Evolutionary conservation across 192 early-diverging fungal genomes (phyloP), one percentile per base, ranked within the genome.

Genomic region (Piromyces sp.): DNA sequence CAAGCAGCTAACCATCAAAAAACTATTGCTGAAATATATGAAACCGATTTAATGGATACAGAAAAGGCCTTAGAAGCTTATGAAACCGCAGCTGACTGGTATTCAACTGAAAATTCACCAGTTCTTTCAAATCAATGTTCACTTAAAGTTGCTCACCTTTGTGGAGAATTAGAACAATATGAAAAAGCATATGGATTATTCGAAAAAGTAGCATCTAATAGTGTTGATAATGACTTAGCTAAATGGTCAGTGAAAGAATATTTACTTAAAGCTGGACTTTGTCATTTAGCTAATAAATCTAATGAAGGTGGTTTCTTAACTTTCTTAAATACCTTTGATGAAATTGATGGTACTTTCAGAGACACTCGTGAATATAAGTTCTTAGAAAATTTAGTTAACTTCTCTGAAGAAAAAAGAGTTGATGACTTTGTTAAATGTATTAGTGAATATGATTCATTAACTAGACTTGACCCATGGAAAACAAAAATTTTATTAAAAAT

Each of bases 161-260:
- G 96, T 14, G 98, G 93, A 0, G 92, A 95, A 84, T 85, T 98
- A 30, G 95, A 93, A 79, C 89, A 93, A 84, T 99, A 95, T 83
- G 92, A 94, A 30, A 92, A 91, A 30, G 98, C 98, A 7, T 93
- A 97, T 81, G 92, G 93, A 68, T 92, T 93, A 81, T 98, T 97
- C 89, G 97, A 99, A 86, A 84, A 86, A 30, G 94, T 98, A 5
- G 98, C 96, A 5, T 88, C 88, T 42, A 91, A 91, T 80, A 92
- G 92, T 79, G 83, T 98, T 84, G 96, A 97, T 86, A 95, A 96
- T 85, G 91, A 93, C 80, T 89, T 99, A 30, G 94, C 95, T 80
- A 95, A 95, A 85, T 99, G 95, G 94, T 97, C 96, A 28, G 86
- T 98, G 30, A 94, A 96, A 81, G 97, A 98, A 81, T 97, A 98